Evolutionary conservation across 75 land plant genomes (phyloP).

Genomic region (Gnetum montanum): DNA sequence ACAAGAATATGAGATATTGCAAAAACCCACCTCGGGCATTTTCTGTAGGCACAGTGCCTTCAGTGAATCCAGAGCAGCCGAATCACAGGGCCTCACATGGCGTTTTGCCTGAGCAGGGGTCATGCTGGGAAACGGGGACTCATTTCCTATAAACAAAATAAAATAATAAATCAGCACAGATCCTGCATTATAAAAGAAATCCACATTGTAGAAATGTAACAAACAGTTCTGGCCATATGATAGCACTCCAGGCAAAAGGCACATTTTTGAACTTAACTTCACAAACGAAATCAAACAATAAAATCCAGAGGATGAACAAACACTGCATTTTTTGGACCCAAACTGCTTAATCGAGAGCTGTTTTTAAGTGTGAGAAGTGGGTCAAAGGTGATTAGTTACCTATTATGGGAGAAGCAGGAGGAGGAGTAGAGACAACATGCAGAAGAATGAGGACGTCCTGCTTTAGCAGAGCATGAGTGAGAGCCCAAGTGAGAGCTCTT

Average conservation of each 20-base stretch:
- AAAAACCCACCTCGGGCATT: not conserved
- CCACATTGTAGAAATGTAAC: not conserved
- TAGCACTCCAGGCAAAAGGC: not conserved
- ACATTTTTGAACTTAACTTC: not conserved
- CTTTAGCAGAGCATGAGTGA: slow-evolving; percentile 43
- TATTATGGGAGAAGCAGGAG: not conserved
- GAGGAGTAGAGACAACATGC: slow-evolving; percentile 5
- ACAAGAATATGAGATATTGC: no score
- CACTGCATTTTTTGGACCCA: no score
- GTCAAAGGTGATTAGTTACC: not conserved
- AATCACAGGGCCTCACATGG: not conserved
- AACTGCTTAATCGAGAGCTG: no score
- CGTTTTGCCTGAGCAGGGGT: no score
- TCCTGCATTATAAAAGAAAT: not conserved
- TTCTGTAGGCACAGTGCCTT: not conserved
- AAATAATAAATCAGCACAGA: not conserved
- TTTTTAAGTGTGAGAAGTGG: not conserved
- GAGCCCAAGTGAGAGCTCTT: slow-evolving; percentile 49
- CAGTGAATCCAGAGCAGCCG: not conserved
- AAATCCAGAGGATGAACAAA: not conserved
- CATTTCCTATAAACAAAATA: not conserved
- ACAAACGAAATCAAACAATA: not conserved
- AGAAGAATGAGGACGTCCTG: slow-evolving; percentile 38
- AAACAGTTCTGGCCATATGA: not conserved
- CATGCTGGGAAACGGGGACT: not conserved